Conservation (phyloP, 106 monocot species). For the Dactylorhiza incarnata region DNA sequence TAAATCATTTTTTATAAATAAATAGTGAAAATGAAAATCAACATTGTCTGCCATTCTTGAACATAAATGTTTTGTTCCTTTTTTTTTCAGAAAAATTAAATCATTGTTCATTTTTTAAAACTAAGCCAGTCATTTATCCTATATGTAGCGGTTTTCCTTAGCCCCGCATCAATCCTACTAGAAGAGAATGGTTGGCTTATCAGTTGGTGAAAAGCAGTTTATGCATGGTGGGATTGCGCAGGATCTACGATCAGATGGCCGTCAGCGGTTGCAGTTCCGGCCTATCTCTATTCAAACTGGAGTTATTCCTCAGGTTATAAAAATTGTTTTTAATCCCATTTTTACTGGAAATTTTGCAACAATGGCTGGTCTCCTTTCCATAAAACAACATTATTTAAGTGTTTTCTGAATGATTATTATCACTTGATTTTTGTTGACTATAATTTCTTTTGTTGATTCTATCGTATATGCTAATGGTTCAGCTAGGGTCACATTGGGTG, state of each 20-base stretch:
- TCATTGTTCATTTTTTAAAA: neutral
- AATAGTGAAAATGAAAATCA: neutral
- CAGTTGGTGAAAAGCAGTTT: slow-evolving; percentile 68
- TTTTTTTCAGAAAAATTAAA: neutral
- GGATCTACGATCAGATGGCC: slow-evolving; percentile 67
- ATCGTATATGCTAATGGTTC: slow-evolving; percentile 73
- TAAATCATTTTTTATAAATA: too few relatives aligned
- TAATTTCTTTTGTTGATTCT: slow-evolving; percentile 2
- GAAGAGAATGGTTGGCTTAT: slow-evolving; percentile 57
- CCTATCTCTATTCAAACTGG: slow-evolving; percentile 68
- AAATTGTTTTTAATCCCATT: neutral
- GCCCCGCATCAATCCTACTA: neutral
- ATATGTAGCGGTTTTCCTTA: neutral
- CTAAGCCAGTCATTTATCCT: neutral
- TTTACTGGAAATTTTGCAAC: neutral
- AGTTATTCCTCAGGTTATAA: slow-evolving; percentile 77
- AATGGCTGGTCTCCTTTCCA: neutral
- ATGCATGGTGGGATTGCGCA: slow-evolving; percentile 69
- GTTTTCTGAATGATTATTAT: neutral
- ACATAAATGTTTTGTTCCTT: neutral
- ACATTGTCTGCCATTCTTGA: neutral
- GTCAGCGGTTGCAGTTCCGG: slow-evolving; percentile 49
- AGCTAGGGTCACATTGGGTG: slow-evolving; percentile 67
- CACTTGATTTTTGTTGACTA: neutral
- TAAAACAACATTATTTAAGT: neutral